These are phyloP conservation scores for Ceratocystis papillata DNA, from an alignment of 2,329 filamentous ascomycete genomes.

Conservation along the genomic window DNA sequence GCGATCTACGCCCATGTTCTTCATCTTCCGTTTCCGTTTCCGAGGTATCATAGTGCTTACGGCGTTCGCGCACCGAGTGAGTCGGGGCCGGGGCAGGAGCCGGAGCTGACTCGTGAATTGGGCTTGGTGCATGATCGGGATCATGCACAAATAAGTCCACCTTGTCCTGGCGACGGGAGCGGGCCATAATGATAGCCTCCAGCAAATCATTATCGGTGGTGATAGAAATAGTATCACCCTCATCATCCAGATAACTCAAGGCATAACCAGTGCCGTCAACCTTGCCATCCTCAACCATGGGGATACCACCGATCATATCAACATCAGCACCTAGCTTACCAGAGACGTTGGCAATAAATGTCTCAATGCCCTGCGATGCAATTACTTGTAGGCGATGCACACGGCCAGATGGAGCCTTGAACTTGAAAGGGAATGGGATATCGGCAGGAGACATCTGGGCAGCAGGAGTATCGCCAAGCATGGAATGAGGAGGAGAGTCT, in stretches of 20 bases:
- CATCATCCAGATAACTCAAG: conserved; percentile 90
- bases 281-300: conserved; percentile 66
- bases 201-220: conserved; percentile 88
- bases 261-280: conserved; percentile 72
- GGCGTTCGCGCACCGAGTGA: conserved; percentile 41
- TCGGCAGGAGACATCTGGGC: conserved; percentile 54
- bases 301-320: conserved; percentile 70
- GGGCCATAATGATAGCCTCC: conserved; percentile 77
- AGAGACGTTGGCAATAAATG: conserved; percentile 65
- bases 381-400: conserved; percentile 84
- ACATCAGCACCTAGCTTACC: conserved; percentile 77
- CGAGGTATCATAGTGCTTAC: conserved; percentile 39
- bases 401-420: conserved; percentile 90
- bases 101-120: conserved; percentile 28
- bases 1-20: conserved; percentile 38
- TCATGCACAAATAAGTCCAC: conserved; percentile 96
- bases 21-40: conserved; percentile 49
- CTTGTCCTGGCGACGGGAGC: conserved; percentile 70
- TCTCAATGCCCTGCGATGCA: conserved; percentile 66
- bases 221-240: conserved; percentile 92
- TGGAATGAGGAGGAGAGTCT: conserved; percentile 62
- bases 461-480: conserved; percentile 37
- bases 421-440: conserved; percentile 90
- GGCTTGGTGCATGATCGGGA: conserved; percentile 75
- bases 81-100: conserved; percentile 40